Evolutionary conservation across 2,329 filamentous ascomycete species (phyloP).

Genomic region (Boeremia lycopersici): DNA sequence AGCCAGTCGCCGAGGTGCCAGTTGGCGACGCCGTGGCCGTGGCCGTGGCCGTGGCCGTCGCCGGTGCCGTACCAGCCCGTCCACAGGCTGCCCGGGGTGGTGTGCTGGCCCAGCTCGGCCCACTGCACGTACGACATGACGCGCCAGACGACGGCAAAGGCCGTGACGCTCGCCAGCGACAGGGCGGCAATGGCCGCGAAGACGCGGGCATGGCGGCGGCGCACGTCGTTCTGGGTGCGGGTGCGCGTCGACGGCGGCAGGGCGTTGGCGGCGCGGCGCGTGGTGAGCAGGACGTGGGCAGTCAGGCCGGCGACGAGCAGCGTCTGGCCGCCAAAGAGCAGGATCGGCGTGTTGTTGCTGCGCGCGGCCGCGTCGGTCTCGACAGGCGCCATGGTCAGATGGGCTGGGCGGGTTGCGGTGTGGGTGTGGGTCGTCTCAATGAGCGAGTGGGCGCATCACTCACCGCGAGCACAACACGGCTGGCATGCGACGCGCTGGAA

Average conservation of each 20-base stretch:
- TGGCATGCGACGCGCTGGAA: constrained; percentile 25
- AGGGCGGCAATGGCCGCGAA: constrained; percentile 55
- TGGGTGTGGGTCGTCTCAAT: no score
- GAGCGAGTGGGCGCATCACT: no score
- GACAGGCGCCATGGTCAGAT: constrained; percentile 12
- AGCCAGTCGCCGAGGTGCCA: constrained; percentile 59
- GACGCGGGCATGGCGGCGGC: constrained; percentile 40
- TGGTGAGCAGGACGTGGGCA: constrained; percentile 35
- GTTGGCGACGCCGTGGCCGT: constrained; percentile 33
- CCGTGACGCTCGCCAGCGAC: constrained; percentile 54
- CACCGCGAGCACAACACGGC: constrained; percentile 4
- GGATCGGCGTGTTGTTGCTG: constrained; percentile 43
- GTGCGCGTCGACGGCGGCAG: constrained; percentile 44
- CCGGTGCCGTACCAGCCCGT: constrained; percentile 49
- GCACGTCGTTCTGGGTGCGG: constrained; percentile 38
- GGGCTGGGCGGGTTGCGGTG: no score
- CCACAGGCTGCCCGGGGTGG: constrained; percentile 50
- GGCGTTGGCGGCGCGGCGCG: constrained; percentile 37
- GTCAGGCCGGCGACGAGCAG: constrained; percentile 40
- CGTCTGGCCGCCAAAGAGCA: constrained; percentile 39
- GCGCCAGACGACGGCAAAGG: constrained; percentile 53
- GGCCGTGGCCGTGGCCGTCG: no score
- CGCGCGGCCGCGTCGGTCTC: constrained; percentile 23
- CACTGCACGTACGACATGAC: constrained; percentile 58
- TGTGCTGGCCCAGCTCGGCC: constrained; percentile 52